phyloP scores from a whole-genome alignment of 2,329 filamentous ascomycete species.

The Botrytis tulipae region DNA sequence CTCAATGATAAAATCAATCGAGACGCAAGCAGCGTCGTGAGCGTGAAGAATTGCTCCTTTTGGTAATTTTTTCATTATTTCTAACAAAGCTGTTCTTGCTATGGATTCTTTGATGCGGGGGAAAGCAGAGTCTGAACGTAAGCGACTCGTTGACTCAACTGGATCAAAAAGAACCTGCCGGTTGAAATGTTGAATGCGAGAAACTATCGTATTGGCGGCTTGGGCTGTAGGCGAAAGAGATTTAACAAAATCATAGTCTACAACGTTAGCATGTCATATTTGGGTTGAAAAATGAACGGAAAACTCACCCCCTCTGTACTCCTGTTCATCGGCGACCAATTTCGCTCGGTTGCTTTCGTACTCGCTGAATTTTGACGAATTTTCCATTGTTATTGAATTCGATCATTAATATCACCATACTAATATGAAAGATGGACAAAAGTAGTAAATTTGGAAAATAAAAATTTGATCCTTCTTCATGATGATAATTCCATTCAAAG shows the following conservation, averaged over 20 bases:
- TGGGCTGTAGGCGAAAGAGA: slow-evolving; percentile 73
- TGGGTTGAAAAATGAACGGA: background rate
- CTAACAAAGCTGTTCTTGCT: slow-evolving; percentile 78
- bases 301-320: background rate
- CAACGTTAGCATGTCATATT: background rate
- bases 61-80: slow-evolving; percentile 78
- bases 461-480: background rate
- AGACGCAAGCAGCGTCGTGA: slow-evolving; percentile 84
- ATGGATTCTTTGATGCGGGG: slow-evolving; percentile 75
- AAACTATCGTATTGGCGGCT: slow-evolving; percentile 74
- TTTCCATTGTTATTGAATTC: background rate
- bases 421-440: background rate
- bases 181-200: slow-evolving; percentile 68
- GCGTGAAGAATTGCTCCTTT: slow-evolving; percentile 86
- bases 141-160: slow-evolving; percentile 46
- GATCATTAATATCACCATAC: background rate
- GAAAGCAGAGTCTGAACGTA: slow-evolving; percentile 90
- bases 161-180: slow-evolving; percentile 64
- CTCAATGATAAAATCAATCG: slow-evolving; percentile 73
- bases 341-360: background rate
- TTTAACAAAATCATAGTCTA: slow-evolving; percentile 66
- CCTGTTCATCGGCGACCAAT: background rate
- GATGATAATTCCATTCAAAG: too few species aligned
- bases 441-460: too few species aligned
- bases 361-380: background rate